Evolutionary conservation across 1,139 yeast species (phyloP).

Genomic region (Kodamaea sp.): DNA sequence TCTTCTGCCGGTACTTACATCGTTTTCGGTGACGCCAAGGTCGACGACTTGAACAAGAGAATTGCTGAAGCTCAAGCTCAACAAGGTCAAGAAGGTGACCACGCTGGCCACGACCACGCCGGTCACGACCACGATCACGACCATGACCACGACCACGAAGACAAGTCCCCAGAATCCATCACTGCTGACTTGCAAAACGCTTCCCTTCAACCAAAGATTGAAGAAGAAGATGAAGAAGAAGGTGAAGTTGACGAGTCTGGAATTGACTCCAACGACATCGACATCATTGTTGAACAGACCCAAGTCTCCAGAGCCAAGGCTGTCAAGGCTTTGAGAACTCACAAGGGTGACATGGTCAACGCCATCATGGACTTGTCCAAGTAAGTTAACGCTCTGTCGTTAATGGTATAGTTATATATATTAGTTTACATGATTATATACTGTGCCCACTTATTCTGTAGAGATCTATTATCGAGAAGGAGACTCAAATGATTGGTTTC

Average conservation of each 20-base stretch:
- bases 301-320: constrained; percentile 88
- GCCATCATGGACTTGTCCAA: constrained; percentile 88
- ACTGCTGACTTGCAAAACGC: constrained; percentile 91
- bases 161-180: constrained; percentile 73
- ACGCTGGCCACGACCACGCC: constrained; percentile 21
- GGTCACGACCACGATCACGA: constrained; percentile 42
- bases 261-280: constrained; percentile 74
- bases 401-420: no score
- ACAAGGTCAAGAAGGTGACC: constrained; percentile 43
- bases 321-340: constrained; percentile 82
- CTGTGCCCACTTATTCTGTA: no score
- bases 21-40: constrained; percentile 97
- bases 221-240: constrained; percentile 58
- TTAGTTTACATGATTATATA: no score
- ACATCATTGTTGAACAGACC: constrained; percentile 86
- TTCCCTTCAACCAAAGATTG: constrained; percentile 49
- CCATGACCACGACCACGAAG: constrained; percentile 49
- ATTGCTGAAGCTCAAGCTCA: constrained; percentile 60
- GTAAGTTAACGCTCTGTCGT: background rate
- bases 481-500: no score
- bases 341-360: constrained; percentile 93
- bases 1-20: constrained; percentile 93
- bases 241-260: constrained; percentile 79
- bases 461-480: no score
- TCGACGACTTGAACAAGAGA: constrained; percentile 86